Base-by-base conservation (phyloP, 148 eudicot genomes). In the Rhododendron henanense region DNA sequence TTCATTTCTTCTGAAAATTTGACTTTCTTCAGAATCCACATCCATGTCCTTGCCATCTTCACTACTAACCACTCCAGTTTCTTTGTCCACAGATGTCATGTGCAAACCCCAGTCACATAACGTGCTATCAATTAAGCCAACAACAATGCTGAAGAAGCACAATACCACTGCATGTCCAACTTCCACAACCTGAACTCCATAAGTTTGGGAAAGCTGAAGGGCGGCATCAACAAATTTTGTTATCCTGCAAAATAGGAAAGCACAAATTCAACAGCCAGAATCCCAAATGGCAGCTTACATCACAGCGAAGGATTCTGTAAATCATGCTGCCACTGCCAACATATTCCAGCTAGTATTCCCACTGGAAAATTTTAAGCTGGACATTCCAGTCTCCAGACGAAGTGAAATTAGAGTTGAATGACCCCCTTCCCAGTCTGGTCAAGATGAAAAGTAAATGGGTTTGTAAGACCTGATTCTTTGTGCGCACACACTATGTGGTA, bases 151-250 rank as follows among this genome's bases (percentile, higher is more conserved):
- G 86, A 88, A 88, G 74, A 85, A 85, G 84, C 51, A 44, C 67
- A 88, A 83, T 18, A 83, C 85, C 10, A 85, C 25, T 8, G 81
- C 86, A 83, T 76, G 88, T 50, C 90, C 90, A 76, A 86, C 63
- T 19, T 83, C 88, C 73, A 23, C 45, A 83, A 50, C 55, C 71
- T 86, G 86, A 50, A 88, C 33, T 78, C 85, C 51, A 18, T 80
- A 88, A 14, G 84, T 88, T 73, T 85, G 83, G 77, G 88, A 88
- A 65, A 88, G 88, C 87, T 85, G 85, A 88, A 88, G 88, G 65
- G 88, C 84, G 77, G 65, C 84, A 82, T 88, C 88, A 55, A 88
- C 75, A 78, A 85, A 85, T 71, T 78, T 71, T 57, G 39, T 25
- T 73, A 88, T 86, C 88, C 90, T 88, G 90, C 37, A 67, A 77